Percentiles rank a stretch among this genome's conserved stretches.
phyloP scores from a whole-genome alignment of 2,329 filamentous ascomycete genomes.

The Curvularia sp. region DNA sequence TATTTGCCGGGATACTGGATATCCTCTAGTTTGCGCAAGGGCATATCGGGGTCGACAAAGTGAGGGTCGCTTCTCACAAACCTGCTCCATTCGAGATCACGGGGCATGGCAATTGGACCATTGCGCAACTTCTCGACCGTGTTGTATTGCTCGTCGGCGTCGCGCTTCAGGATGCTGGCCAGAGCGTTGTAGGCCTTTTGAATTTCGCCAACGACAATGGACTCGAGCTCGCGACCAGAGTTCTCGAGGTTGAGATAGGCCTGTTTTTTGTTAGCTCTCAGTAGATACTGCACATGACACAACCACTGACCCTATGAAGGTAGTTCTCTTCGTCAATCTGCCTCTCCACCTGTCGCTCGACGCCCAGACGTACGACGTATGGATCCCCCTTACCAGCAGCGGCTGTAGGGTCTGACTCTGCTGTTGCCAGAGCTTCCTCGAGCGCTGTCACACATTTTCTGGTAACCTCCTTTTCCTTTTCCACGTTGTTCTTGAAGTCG shows the following conservation, averaged over 20 bases:
- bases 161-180: constrained; percentile 87
- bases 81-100: constrained; percentile 86
- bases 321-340: constrained; percentile 99
- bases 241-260: constrained; percentile 94
- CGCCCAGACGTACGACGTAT: constrained; percentile 82
- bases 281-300: constrained; percentile 11
- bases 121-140: constrained; percentile 81
- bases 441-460: constrained; percentile 78
- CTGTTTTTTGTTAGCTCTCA: constrained; percentile 54
- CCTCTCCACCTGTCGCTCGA: constrained; percentile 88
- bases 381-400: constrained; percentile 90
- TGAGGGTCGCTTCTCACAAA: constrained; percentile 84
- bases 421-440: constrained; percentile 81
- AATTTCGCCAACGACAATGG: constrained; percentile 95
- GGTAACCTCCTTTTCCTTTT: constrained; percentile 90
- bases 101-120: constrained; percentile 90
- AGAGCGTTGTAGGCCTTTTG: constrained; percentile 98
- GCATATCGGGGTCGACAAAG: constrained; percentile 84
- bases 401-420: constrained; percentile 76
- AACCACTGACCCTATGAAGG: constrained; percentile 75
- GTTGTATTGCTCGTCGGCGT: constrained; percentile 81
- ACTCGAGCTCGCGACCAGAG: constrained; percentile 92
- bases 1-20: constrained; percentile 93
- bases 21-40: constrained; percentile 77
- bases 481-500: constrained; percentile 96